Conservation (phyloP, 2,329 filamentous ascomycete species). For the Arthrobotrys entomopaga region DNA sequence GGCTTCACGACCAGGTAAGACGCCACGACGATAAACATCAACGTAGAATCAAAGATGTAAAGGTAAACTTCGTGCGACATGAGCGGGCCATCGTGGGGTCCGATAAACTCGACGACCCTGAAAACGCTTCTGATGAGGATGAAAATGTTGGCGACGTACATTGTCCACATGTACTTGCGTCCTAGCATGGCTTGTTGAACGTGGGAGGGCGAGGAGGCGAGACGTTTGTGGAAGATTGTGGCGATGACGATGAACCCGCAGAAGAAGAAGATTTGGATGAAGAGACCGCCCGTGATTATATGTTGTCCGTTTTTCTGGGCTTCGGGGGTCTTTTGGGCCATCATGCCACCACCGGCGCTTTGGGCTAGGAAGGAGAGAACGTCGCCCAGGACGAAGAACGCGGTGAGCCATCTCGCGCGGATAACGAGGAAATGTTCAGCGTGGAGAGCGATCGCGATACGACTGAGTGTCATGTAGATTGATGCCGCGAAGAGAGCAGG, state of each 20-base stretch:
- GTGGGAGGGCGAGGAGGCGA: conserved; percentile 17
- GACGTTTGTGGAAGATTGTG: conserved; percentile 64
- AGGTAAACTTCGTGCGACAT: conserved; percentile 64
- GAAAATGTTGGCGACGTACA: conserved; percentile 64
- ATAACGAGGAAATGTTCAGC: conserved; percentile 64
- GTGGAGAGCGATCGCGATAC: conserved; percentile 59
- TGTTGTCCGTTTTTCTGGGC: conserved; percentile 64
- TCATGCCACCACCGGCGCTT: conserved; percentile 61
- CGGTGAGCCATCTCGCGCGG: conserved; percentile 65
- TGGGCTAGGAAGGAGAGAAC: conserved; percentile 68
- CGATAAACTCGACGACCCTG: conserved; percentile 65
- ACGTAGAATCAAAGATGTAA: conserved; percentile 65
- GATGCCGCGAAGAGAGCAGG: conserved; percentile 66
- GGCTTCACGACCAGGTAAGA: conserved; percentile 46
- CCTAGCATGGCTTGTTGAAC: conserved; percentile 22
- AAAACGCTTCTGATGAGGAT: conserved; percentile 67
- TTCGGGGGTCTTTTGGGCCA: conserved; percentile 59
- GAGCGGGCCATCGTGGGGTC: conserved; percentile 64
- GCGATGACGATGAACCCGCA: conserved; percentile 68
- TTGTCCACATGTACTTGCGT: conserved; percentile 56
- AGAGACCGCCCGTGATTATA: conserved; percentile 69
- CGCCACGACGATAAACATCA: conserved; percentile 63
- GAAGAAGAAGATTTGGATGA: conserved; percentile 70
- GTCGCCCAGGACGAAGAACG: conserved; percentile 69
- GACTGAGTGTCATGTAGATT: conserved; percentile 67